Evolutionary conservation across 140 eudicot species (phyloP).

Genomic region (Erigeron philadelphicus): DNA sequence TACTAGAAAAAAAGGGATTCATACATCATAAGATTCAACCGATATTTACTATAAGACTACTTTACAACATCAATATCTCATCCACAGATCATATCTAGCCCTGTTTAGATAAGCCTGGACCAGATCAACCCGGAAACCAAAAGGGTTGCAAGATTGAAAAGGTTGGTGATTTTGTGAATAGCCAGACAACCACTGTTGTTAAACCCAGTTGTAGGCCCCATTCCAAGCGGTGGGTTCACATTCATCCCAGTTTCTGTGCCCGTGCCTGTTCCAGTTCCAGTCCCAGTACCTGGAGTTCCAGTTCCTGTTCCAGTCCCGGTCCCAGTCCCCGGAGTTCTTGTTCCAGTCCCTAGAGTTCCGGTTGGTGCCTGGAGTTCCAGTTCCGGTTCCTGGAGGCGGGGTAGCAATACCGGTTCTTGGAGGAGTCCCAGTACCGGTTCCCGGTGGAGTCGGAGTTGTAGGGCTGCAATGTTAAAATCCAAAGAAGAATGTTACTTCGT

Average conservation of each 20-base stretch:
- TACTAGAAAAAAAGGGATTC: constrained; percentile 25
- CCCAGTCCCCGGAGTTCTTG: constrained; percentile 12
- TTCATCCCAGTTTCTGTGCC: constrained; percentile 28
- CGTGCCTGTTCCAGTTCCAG: constrained; percentile 8
- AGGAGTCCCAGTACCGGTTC: constrained; percentile 23
- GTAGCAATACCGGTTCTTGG: constrained; percentile 20
- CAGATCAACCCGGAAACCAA: constrained; percentile 24
- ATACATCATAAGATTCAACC: constrained; percentile 22
- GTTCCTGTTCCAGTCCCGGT: constrained; percentile 10
- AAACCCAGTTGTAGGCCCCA: constrained; percentile 25
- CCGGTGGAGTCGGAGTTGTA: constrained; percentile 29
- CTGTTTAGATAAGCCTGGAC: constrained; percentile 15
- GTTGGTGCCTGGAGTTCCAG: background rate
- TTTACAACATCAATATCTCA: constrained; percentile 28
- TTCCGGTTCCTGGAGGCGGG: constrained; percentile 16
- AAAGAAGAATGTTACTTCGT: constrained; percentile 16
- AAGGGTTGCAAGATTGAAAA: constrained; percentile 13
- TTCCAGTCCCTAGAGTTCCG: constrained; percentile 26
- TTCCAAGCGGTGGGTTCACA: constrained; percentile 27
- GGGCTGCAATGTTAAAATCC: constrained; percentile 25
- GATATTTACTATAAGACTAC: constrained; percentile 19
- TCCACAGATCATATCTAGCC: constrained; percentile 18
- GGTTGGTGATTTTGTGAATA: constrained; percentile 15
- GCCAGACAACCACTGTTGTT: constrained; percentile 17
- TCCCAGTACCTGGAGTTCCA: constrained; percentile 14